phyloP scores from a whole-genome alignment of 2,329 filamentous ascomycete species.

The Triangularia verruculosa region DNA sequence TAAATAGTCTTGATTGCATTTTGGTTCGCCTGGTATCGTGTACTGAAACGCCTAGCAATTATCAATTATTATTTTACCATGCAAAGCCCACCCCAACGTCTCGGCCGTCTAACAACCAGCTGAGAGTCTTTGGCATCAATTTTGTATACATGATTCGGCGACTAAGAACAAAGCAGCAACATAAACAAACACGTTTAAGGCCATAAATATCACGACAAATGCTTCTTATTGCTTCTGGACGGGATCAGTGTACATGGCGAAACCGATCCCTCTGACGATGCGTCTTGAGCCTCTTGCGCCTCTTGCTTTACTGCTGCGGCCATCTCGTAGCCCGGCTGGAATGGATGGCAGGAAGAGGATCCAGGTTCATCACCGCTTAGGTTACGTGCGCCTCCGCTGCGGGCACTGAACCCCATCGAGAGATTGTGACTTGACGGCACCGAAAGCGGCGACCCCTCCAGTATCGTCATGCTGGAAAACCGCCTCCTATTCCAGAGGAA shows the following conservation, averaged over 20 bases:
- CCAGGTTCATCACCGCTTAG: background rate
- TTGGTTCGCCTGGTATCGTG: too few relatives aligned
- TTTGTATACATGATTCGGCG: background rate
- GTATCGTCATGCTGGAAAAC: background rate
- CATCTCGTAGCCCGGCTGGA: background rate
- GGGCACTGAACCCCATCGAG: too few relatives aligned
- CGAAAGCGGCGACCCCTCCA: background rate
- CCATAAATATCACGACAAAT: background rate
- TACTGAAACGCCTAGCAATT: background rate
- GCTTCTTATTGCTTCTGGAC: background rate
- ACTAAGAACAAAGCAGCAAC: background rate
- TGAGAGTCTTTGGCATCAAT: too few relatives aligned
- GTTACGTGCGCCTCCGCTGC: too few relatives aligned
- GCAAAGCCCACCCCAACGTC: background rate
- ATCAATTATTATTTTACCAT: background rate
- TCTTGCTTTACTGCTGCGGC: too few relatives aligned
- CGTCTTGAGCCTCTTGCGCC: background rate
- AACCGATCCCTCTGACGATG: background rate
- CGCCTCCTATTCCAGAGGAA: background rate
- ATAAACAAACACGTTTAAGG: background rate
- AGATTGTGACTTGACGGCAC: background rate
- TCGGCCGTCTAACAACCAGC: background rate
- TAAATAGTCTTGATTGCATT: too few relatives aligned
- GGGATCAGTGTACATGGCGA: background rate
- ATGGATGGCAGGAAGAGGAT: background rate